A percentile compares a stretch with the other conserved stretches of the same genome.
Evolutionary conservation across 306 rosid species (phyloP).

Genomic region (Hylodesmum podocarpum): DNA sequence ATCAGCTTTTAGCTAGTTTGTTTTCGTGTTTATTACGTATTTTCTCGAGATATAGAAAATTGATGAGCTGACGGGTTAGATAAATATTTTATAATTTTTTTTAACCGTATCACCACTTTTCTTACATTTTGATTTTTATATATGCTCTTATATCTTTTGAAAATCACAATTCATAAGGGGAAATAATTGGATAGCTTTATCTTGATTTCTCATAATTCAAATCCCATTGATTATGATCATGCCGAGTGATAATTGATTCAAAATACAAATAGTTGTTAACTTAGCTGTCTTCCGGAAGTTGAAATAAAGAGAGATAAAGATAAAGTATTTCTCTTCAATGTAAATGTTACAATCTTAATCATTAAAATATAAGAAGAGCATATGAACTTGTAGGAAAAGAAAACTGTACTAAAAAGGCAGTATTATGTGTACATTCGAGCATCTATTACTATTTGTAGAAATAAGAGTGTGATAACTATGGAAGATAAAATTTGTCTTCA

Average conservation of each 20-base stretch:
- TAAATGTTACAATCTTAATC: background rate
- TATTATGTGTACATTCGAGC: background rate
- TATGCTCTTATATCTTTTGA: background rate
- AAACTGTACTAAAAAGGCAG: background rate
- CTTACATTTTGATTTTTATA: too few relatives aligned
- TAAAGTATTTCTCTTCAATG: background rate
- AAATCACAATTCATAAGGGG: background rate
- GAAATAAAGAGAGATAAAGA: background rate
- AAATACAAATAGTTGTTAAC: background rate
- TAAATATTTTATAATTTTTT: background rate
- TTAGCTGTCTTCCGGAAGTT: background rate
- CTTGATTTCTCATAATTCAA: background rate
- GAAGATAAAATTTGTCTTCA: background rate
- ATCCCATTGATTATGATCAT: background rate
- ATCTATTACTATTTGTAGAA: background rate
- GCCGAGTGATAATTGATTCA: background rate
- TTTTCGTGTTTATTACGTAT: background rate
- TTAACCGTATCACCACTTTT: background rate
- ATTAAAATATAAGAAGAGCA: background rate
- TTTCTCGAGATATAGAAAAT: background rate
- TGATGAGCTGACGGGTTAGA: background rate
- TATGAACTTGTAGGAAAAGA: background rate
- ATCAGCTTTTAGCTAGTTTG: background rate
- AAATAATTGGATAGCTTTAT: background rate
- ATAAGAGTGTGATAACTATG: background rate